Percentiles rank a stretch among this genome's conserved stretches.
Evolutionary conservation across 805 yeast species (phyloP).

Genomic region (Candida namnaoensis): DNA sequence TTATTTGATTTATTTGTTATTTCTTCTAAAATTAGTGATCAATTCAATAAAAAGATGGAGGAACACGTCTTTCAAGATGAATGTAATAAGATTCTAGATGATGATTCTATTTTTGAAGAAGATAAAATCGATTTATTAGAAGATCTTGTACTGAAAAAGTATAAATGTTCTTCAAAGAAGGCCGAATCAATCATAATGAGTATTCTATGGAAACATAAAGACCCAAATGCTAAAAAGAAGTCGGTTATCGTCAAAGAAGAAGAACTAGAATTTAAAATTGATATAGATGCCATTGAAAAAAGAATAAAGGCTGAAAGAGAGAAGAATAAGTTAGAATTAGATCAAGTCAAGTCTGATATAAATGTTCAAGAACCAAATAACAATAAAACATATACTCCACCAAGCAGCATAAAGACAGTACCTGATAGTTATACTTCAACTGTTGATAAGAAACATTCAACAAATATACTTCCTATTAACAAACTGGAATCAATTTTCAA

Average conservation of each 20-base stretch:
- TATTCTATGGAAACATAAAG: slow-evolving; percentile 31
- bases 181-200: slow-evolving; percentile 28
- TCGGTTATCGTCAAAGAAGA: slow-evolving; percentile 15
- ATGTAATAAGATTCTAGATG: slow-evolving; percentile 24
- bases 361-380: too few relatives aligned
- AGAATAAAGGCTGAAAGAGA: slow-evolving; percentile 14
- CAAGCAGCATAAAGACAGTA: too few relatives aligned
- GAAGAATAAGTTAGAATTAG: too few relatives aligned
- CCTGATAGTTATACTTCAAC: too few relatives aligned
- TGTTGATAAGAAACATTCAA: too few relatives aligned
- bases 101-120: slow-evolving; percentile 23
- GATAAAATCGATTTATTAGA: slow-evolving; percentile 30
- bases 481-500: slow-evolving; percentile 24
- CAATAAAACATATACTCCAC: too few relatives aligned
- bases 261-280: slow-evolving; percentile 8
- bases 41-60: too few relatives aligned
- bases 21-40: too few relatives aligned
- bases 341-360: too few relatives aligned
- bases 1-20: too few relatives aligned
- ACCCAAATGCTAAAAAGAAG: slow-evolving; percentile 12
- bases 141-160: slow-evolving; percentile 18
- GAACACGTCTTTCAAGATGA: slow-evolving; percentile 10
- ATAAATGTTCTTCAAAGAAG: slow-evolving; percentile 12
- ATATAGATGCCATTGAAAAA: slow-evolving; percentile 17
- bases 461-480: slow-evolving; percentile 24